Evolutionary conservation across 2,329 filamentous ascomycete species (phyloP).

Genomic region (Dichotomopilus funicola): DNA sequence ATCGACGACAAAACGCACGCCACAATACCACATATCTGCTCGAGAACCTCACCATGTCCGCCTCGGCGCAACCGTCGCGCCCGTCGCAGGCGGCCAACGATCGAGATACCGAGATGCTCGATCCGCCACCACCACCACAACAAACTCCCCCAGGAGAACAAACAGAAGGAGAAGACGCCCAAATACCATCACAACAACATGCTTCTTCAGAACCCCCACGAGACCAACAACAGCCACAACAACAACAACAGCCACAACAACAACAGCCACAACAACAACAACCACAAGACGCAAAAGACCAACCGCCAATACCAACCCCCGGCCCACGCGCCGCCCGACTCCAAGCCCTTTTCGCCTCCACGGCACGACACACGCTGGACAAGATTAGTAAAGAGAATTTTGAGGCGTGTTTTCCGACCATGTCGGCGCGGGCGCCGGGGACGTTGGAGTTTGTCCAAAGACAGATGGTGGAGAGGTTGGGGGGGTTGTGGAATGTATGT

Average conservation of each 20-base stretch:
- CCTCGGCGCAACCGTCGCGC: background rate
- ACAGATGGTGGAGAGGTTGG: conserved; percentile 52
- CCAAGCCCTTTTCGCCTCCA: conserved; percentile 46
- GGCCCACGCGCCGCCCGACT: conserved; percentile 53
- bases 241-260: background rate
- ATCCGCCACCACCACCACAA: background rate
- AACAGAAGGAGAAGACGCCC: background rate
- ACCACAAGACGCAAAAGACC: conserved; percentile 19
- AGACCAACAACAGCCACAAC: background rate
- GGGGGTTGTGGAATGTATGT: conserved; percentile 45
- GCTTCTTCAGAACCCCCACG: too few species aligned
- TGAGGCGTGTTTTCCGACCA: conserved; percentile 54
- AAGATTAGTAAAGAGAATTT: conserved; percentile 53
- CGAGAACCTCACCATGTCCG: background rate
- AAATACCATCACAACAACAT: conserved; percentile 2
- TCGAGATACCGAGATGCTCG: conserved; percentile 12
- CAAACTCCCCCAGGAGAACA: background rate
- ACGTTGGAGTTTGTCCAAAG: conserved; percentile 49
- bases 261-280: conserved; percentile 6
- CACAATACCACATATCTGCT: too few species aligned
- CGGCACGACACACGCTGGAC: conserved; percentile 47
- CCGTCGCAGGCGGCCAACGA: background rate
- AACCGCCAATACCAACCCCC: conserved; percentile 40
- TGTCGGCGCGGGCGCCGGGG: conserved; percentile 44
- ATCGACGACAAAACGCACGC: too few species aligned